These are phyloP conservation scores for Ogataea degrootiae DNA, from an alignment of 805 yeast species.

Conservation along the genomic window DNA sequence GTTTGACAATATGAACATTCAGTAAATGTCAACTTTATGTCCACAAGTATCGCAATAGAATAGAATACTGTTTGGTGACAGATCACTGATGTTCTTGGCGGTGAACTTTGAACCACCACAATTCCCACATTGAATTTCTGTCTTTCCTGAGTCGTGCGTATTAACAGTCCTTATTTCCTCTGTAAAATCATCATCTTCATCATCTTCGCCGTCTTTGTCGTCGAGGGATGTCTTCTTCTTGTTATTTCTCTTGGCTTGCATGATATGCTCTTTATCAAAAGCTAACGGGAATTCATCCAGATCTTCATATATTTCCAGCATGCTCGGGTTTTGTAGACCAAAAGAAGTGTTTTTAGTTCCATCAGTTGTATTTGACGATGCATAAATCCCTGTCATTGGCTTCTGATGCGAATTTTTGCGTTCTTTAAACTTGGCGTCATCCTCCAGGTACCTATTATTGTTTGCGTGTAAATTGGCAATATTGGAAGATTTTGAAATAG, in stretches of 20 bases:
- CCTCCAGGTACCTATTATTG: no score
- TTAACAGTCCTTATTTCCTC: slow-evolving; percentile 1
- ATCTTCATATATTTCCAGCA: no score
- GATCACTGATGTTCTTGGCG: slow-evolving; percentile 18
- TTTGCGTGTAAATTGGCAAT: no score
- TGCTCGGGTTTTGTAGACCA: no score
- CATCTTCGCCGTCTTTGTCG: not conserved
- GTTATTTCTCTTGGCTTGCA: no score
- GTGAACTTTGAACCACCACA: slow-evolving; percentile 23
- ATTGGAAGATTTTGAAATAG: no score
- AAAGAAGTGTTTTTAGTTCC: no score
- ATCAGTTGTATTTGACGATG: not conserved
- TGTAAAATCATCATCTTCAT: not conserved
- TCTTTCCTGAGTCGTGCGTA: slow-evolving; percentile 6
- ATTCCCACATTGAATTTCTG: slow-evolving; percentile 14
- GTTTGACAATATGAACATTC: not conserved
- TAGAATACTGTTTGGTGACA: slow-evolving; percentile 12
- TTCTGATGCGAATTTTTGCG: not conserved
- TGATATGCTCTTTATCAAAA: no score
- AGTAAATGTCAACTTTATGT: slow-evolving; percentile 9
- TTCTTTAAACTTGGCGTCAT: not conserved
- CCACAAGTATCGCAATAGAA: slow-evolving; percentile 29
- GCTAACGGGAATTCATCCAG: no score
- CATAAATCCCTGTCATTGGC: not conserved
- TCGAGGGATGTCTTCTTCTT: no score